Base-by-base conservation (phyloP, 192 early-diverging fungal species). In the Coemansia sp. region DNA sequence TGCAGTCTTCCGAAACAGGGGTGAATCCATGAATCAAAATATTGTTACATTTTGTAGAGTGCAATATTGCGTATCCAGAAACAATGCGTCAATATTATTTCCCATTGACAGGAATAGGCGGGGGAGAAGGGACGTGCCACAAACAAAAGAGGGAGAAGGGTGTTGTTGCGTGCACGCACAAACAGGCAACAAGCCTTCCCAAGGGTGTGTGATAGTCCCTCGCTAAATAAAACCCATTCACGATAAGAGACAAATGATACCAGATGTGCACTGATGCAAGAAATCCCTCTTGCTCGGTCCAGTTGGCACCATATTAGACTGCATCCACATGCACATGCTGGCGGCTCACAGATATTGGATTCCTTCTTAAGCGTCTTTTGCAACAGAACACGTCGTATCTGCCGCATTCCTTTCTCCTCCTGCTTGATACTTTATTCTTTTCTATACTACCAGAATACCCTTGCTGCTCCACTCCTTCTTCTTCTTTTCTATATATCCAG, bases 141-240 rank as follows among this genome's bases (percentile, higher is more conserved):
- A 34, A 56, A 56, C 26, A 33, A 56, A 31, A 56, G 31, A 56
- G 53, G 53, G 53, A 56, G 2, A 21, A 31, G 28, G 30, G 53
- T 28, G 53, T 34, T 28, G 21, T 8, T 28, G 12, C 52, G 29
- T 26, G 20, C 12, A 53, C 8, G 52, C 7, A 31, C 53, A 56
- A 2, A 12, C 30, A 33, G 53, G 33, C 28, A n/a, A 13, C 16
- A 28, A 15, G 53, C 49, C 49, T 51, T 51, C 49, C 49, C 49
- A 21, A 51, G 49, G 49, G 49, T 51, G 13, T 12, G 49, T 9
- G 26, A 7, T 51, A 56, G 29, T 56, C 31, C 53, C 53, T 56
- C 53, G 31, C 28, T 26, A 10, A 26, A 40, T 40, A n/a, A 34
- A 34, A 8, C 16, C 20, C 46, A 7, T 25, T 25, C 23, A 25